Evolutionary conservation across 257 asterid species (phyloP).

Genomic region (Solanum dulcamara): DNA sequence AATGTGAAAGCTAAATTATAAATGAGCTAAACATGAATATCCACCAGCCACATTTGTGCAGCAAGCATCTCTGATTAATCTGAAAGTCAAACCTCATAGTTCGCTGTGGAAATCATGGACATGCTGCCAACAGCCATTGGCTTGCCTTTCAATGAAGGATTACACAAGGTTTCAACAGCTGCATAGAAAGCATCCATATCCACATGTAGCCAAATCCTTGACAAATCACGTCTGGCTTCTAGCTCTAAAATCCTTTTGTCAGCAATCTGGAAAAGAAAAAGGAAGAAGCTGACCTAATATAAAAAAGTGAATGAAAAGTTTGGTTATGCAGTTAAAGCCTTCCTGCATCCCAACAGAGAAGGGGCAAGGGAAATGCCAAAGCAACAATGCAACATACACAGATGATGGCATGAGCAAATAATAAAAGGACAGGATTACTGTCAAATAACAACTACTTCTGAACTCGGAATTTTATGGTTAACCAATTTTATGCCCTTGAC

Average conservation of each 20-base stretch:
- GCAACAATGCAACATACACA: not conserved
- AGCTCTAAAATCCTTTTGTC: constrained; percentile 61
- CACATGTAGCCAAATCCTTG: constrained; percentile 88
- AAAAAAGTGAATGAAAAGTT: not conserved
- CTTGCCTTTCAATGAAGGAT: constrained; percentile 66
- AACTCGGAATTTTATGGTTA: not conserved
- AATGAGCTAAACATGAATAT: not conserved
- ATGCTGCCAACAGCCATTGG: constrained; percentile 97
- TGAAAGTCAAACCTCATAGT: constrained; percentile 67
- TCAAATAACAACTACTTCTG: not conserved
- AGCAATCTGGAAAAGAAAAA: constrained; percentile 36
- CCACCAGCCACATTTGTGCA: not conserved
- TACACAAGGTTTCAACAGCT: constrained; percentile 72
- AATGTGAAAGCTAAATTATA: not conserved
- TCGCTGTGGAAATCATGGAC: constrained; percentile 97
- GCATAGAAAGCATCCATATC: constrained; percentile 99
- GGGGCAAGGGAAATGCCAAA: no score
- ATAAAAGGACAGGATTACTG: not conserved
- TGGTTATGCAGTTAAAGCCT: not conserved
- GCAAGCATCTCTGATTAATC: not conserved
- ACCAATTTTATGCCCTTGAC: not conserved
- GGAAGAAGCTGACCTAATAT: not conserved
- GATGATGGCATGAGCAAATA: not conserved
- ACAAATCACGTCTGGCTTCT: constrained; percentile 72
- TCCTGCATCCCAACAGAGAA: not conserved